Base-by-base conservation (phyloP, 306 rosid species). In the Dalbergia cultrata region DNA sequence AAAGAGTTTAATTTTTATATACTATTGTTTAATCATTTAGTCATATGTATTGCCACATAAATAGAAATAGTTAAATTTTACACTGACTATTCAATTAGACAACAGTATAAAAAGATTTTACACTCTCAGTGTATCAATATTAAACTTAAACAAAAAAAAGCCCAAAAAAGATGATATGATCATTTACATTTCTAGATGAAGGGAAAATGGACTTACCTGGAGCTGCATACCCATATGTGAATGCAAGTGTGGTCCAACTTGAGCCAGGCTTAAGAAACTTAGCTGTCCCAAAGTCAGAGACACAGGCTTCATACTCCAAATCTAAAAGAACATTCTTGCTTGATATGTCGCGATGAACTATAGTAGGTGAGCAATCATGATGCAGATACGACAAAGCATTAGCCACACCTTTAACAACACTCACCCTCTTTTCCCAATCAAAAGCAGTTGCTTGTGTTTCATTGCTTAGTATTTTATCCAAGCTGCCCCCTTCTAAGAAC, bases 351-450 rank as follows among this genome's bases (percentile, higher is more conserved):
- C 76, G 70, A 59, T 81, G 80, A 74, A 74, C 8, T 8, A 81
- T 10, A 0, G 84, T 74, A 37, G 84, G 74, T 4, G n/a, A 0
- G 26, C 84, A 81, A 4, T 34, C 80, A 57, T 81, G 85, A 45
- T 74, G 76, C 80, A 75, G 10, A 3, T 67, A 81, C 0, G 81
- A 47, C 13, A 78, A 78, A 47, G 80, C 86, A 59, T 67, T 67
- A 2, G 83, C 81, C 3, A 83, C 86, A 3, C 86, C 77, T 72
- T 59, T 73, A 4, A 83, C 43, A 31, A 78, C 59, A 58, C 60
- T 49, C 58, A 74, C 61, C 53, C 80, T 78, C 80, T 21, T 78
- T 8, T n/a, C 65, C 86, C 77, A 83, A 59, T 78, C 86, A 76
- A 82, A 70, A 43, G 14, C 11, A n/a, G 3, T 13, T 35, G 74